Evolutionary conservation across 2,329 filamentous ascomycete genomes (phyloP), one percentile per base, ranked within the genome.

Genomic region (Sphaerulina populicola): DNA sequence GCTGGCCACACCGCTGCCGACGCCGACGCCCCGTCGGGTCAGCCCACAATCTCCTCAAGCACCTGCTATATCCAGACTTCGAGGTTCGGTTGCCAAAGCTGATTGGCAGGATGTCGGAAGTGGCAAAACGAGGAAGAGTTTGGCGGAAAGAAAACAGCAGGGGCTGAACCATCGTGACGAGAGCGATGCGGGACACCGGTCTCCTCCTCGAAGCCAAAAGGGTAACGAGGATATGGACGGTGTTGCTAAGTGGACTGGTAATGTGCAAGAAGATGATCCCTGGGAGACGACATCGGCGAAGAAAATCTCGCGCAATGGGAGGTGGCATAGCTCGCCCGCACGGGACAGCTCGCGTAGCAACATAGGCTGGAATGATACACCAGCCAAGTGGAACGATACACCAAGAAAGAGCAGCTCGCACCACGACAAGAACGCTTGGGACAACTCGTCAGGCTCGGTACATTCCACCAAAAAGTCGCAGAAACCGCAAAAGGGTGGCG

Each of bases 91-190:
- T 7, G 44, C 23, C 30, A 44, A 53, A 4, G 35, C 47, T 7
- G 47, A 18, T 21, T 56, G 56, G 56, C 49, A 52, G 21, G 39
- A 52, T 23, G 11, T 46, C 6, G 56, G 52, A 1, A 43, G 15
- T 18, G 39, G 46, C 7, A 49, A 29, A 29, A 27, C 9, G 6
- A 33, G 12, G 5, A 15, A 7, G 2, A 49, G 46, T 29, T 31
- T 49, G 30, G 30, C 37, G 4, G 29, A 52, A 29, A 49, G 45
- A 27, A 54, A 57, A 33, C 47, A 51, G 21, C 45, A 47, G 9
- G 51, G 52, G 10, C 47, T 47, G 14, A 29, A 38, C 40, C 36
- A 47, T 23, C 43, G 41, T 6, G 38, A 9, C n/a, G 38, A 29
- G 12, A n/a, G 27, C 7, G 35, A 43, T 12, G 23, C 11, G 9